These are phyloP conservation scores for Claviceps purpurea DNA, from an alignment of 2,329 filamentous ascomycete genomes.

Conservation along the genomic window DNA sequence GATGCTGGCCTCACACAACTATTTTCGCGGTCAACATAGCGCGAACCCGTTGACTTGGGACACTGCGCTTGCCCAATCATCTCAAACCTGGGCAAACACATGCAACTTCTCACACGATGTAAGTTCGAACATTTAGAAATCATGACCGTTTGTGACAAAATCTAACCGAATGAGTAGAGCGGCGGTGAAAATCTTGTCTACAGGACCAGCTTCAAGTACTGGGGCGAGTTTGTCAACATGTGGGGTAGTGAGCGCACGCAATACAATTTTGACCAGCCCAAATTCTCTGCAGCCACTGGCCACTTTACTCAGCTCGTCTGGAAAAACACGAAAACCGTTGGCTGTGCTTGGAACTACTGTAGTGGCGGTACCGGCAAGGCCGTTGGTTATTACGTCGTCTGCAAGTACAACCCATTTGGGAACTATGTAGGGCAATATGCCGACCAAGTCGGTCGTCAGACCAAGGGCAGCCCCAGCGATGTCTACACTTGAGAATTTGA, in stretches of 20 bases:
- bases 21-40: constrained; percentile 1
- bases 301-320: constrained; percentile 2
- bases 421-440: neutral
- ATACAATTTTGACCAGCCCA: constrained; percentile 1
- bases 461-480: neutral
- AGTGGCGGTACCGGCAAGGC: neutral
- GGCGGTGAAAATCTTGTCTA: neutral
- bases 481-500: neutral
- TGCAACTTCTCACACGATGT: constrained; percentile 1
- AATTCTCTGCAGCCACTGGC: neutral
- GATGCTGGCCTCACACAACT: constrained; percentile 2
- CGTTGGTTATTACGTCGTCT: neutral
- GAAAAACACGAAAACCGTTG: neutral
- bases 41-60: neutral
- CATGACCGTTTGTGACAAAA: too few species aligned
- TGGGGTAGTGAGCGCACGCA: neutral
- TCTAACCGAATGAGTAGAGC: neutral
- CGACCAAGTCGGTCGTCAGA: neutral
- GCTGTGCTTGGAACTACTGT: neutral
- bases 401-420: constrained; percentile 1
- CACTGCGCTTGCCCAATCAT: neutral
- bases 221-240: neutral
- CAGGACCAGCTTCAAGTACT: neutral
- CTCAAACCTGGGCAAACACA: constrained; percentile 1
- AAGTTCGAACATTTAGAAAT: neutral